These are phyloP conservation scores for Amanita pseudoporphyria DNA, from an alignment of 768 basidiomycete species.

Conservation along the genomic window DNA sequence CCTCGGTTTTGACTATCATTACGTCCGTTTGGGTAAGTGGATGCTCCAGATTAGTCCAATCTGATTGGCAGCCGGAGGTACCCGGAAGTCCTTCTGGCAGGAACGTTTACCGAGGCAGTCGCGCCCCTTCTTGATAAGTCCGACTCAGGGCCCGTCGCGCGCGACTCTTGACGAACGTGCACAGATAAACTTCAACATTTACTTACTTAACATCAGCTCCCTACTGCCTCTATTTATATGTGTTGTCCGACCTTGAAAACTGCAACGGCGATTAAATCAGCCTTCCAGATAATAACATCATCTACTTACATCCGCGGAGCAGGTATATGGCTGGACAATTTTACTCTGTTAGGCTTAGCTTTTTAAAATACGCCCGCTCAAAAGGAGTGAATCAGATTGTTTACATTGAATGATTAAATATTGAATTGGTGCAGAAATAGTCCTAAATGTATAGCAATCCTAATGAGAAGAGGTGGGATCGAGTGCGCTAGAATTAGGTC, in stretches of 20 bases:
- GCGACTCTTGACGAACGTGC: neutral
- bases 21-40: neutral
- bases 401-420: no score
- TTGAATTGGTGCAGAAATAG: neutral
- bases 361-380: no score
- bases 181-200: neutral
- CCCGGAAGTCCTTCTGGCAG: neutral
- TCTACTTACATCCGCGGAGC: neutral
- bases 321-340: neutral
- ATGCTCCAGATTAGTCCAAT: neutral
- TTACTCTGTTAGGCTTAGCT: neutral
- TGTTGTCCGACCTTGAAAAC: no score
- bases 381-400: no score
- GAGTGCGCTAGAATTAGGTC: neutral
- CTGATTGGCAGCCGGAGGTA: neutral
- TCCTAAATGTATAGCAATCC: neutral
- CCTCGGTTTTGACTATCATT: neutral
- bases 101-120: no score
- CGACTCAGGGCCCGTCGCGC: neutral
- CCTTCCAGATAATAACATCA: no score
- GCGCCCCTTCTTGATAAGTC: no score
- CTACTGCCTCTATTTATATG: no score
- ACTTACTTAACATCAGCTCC: no score
- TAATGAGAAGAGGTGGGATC: neutral
- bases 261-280: no score